Base-by-base conservation (phyloP, 2,329 filamentous ascomycete species). In the Aspergillus aculeatus region DNA sequence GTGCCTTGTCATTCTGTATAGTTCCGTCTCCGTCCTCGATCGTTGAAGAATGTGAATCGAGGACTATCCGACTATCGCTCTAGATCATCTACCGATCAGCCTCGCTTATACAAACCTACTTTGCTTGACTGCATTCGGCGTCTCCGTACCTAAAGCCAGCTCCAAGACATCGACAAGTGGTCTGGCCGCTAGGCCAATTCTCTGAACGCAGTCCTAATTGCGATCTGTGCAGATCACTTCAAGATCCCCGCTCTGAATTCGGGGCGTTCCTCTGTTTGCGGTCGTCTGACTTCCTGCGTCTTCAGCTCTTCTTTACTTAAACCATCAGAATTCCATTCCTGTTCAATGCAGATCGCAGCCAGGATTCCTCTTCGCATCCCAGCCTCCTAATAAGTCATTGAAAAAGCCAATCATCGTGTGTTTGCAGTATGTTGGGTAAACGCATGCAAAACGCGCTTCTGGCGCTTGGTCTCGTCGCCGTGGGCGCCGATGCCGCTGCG, bases 301-400 rank as follows among this genome's bases (percentile, higher is more conserved):
- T 65, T 58, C 50, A 64, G 48, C 62, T 52, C 54, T 54, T 51
- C 24, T 65, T 64, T 71, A 73, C 69, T 74, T 74, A 74, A 71
- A 69, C 53, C 63, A 62, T 64, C 58, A 47, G 60, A 67, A 67
- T 63, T 60, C 70, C 68, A 71, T 71, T 63, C 65, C 66, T 65
- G 32, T 58, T 64, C 59, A 62, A 59, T 57, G 59, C 50, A 58
- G 60, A 55, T 59, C 38, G 60, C 63, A 51, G 24, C 61, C 59
- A 66, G 56, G 61, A 60, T 55, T 59, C 59, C 67, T 69, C 66
- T 62, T 51, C 59, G 55, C 60, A 63, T 23, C 50, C 64, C 68
- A 68, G 60, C 64, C 66, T 63, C 63, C 56, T 65, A 35, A 56
- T 57, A 62, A 62, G 54, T 19, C 51, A 65, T 50, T 62, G 55